Evolutionary conservation across 768 basidiomycete genomes (phyloP).

Genomic region (Gloeopeniophorella convolvens): DNA sequence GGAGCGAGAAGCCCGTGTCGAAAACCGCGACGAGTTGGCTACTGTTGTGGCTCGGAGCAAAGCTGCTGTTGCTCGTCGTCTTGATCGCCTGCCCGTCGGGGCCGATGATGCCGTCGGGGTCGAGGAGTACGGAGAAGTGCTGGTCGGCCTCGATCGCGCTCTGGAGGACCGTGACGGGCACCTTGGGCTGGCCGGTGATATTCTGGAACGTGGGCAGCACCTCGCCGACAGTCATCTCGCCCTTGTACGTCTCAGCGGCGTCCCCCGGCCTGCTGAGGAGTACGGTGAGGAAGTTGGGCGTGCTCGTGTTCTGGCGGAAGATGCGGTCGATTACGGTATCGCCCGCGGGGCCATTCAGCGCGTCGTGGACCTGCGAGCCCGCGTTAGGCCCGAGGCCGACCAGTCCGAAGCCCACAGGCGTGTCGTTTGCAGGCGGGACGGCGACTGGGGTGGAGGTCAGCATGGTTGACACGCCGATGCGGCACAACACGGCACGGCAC

Average conservation of each 20-base stretch:
- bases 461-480: background rate
- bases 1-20: constrained; percentile 64
- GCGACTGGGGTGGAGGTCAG: constrained; percentile 31
- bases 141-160: constrained; percentile 47
- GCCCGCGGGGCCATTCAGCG: constrained; percentile 33
- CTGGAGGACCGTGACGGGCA: constrained; percentile 37
- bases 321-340: constrained; percentile 58
- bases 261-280: constrained; percentile 56
- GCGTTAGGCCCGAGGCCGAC: constrained; percentile 56
- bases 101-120: constrained; percentile 53
- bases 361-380: constrained; percentile 39
- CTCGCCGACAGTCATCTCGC: constrained; percentile 60
- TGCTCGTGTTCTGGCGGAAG: constrained; percentile 48
- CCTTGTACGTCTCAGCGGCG: constrained; percentile 42
- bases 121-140: constrained; percentile 60
- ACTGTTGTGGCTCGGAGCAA: constrained; percentile 59
- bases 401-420: constrained; percentile 33
- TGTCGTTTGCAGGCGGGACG: constrained; percentile 26
- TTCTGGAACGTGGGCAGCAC: constrained; percentile 41
- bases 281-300: constrained; percentile 56
- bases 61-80: constrained; percentile 38
- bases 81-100: constrained; percentile 53
- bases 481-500: constrained; percentile 8
- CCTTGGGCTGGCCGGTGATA: constrained; percentile 44
- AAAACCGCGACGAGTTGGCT: constrained; percentile 55